Evolutionary conservation across 352 stramenopile species (phyloP).

Genomic region (Pelagophyceae sp.): DNA sequence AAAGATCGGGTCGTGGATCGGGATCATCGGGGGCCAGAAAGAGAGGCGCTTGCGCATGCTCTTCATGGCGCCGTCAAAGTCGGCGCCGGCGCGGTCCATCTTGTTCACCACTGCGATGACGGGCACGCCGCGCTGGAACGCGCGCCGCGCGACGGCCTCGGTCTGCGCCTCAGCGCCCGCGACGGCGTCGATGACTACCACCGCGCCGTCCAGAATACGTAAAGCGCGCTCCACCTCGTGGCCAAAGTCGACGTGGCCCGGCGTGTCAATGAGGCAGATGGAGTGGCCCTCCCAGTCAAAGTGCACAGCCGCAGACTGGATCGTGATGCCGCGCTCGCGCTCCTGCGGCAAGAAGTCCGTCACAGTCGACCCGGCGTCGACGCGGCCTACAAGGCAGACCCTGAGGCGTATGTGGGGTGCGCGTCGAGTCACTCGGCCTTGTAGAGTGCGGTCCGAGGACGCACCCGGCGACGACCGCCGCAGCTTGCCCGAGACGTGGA

Average conservation of each 20-base stretch:
- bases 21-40: neutral
- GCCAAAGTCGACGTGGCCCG: conserved; percentile 92
- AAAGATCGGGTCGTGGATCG: neutral
- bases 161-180: conserved; percentile 84
- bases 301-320: conserved; percentile 85
- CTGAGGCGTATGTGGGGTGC: too few species aligned
- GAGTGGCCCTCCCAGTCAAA: conserved; percentile 78
- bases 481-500: conserved; percentile 21
- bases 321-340: conserved; percentile 91
- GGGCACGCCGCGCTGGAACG: conserved; percentile 40
- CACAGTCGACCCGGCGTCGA: conserved; percentile 70
- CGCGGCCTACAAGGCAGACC: conserved; percentile 39
- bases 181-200: conserved; percentile 89
- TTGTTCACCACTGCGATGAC: conserved; percentile 57
- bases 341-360: conserved; percentile 80
- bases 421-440: too few species aligned
- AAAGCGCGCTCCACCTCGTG: conserved; percentile 92
- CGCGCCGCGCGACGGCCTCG: conserved; percentile 41
- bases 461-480: neutral
- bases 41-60: conserved; percentile 44
- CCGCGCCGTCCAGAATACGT: conserved; percentile 89
- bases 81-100: conserved; percentile 55
- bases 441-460: too few species aligned
- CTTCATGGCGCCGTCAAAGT: conserved; percentile 46
- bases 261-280: conserved; percentile 93